Evolutionary conservation across 768 basidiomycete species (phyloP).

Genomic region (Boletus tomentosulus): DNA sequence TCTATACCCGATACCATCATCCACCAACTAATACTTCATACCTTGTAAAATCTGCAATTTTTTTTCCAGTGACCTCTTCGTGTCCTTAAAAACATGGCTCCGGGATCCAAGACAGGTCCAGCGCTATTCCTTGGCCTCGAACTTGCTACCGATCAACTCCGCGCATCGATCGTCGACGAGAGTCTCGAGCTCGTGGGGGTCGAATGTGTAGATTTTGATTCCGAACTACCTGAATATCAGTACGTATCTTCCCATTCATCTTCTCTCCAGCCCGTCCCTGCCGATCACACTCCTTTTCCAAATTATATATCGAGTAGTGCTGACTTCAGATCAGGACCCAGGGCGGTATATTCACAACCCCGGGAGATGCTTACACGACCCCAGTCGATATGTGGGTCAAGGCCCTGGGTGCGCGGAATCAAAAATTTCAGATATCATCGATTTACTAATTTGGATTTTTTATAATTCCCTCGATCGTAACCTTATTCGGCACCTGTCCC

Average conservation of each 20-base stretch:
- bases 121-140: slow-evolving; percentile 83
- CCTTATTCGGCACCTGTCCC: slow-evolving; percentile 26
- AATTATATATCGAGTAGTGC: slow-evolving; percentile 1
- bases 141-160: slow-evolving; percentile 78
- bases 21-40: slow-evolving; percentile 14
- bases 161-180: slow-evolving; percentile 81
- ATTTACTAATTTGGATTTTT: slow-evolving; percentile 34
- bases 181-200: slow-evolving; percentile 77
- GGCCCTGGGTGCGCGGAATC: slow-evolving; percentile 73
- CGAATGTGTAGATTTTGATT: slow-evolving; percentile 80
- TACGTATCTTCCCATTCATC: slow-evolving; percentile 38
- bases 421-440: slow-evolving; percentile 47
- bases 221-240: slow-evolving; percentile 77
- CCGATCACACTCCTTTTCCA: neutral
- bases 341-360: slow-evolving; percentile 82
- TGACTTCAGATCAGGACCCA: slow-evolving; percentile 55
- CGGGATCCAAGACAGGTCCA: slow-evolving; percentile 37
- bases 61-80: neutral
- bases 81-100: slow-evolving; percentile 26
- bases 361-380: slow-evolving; percentile 82
- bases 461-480: slow-evolving; percentile 31
- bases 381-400: slow-evolving; percentile 92
- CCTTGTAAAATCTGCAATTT: slow-evolving; percentile 5
- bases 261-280: neutral
- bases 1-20: slow-evolving; percentile 32